Conservation (phyloP, 768 basidiomycete species). For the Pulveroboletus sp. region DNA sequence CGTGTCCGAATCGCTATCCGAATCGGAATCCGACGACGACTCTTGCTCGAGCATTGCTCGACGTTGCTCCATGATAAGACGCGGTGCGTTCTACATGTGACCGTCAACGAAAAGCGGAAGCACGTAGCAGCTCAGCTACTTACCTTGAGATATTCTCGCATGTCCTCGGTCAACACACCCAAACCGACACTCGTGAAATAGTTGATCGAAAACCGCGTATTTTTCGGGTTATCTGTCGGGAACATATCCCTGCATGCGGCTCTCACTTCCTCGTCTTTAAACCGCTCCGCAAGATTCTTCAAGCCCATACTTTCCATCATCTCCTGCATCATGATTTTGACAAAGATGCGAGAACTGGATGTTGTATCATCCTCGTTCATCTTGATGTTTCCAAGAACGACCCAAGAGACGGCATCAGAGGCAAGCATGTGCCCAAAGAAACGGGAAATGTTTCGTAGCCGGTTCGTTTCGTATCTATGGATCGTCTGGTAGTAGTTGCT, state of each 20-base stretch:
- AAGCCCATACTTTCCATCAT: constrained; percentile 94
- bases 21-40: constrained; percentile 40
- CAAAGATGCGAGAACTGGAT: constrained; percentile 91
- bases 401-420: constrained; percentile 88
- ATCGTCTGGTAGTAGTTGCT: constrained; percentile 90
- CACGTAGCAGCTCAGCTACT: constrained; percentile 21
- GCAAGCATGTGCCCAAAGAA: constrained; percentile 94
- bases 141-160: constrained; percentile 95
- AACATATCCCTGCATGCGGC: constrained; percentile 80
- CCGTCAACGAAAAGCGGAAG: constrained; percentile 4
- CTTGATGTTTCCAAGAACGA: constrained; percentile 76
- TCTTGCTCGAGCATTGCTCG: constrained; percentile 80
- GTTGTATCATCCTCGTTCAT: constrained; percentile 99
- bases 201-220: constrained; percentile 95
- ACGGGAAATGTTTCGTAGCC: constrained; percentile 92
- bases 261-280: constrained; percentile 83
- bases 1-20: constrained; percentile 33
- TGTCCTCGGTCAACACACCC: constrained; percentile 89
- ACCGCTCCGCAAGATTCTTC: constrained; percentile 81
- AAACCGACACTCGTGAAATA: constrained; percentile 96
- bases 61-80: constrained; percentile 91
- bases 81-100: constrained; percentile 76
- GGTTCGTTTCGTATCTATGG: constrained; percentile 98
- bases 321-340: constrained; percentile 96
- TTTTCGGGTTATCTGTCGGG: constrained; percentile 94